Evolutionary conservation across 352 stramenopile genomes (phyloP).

Genomic region (Phytophthora litchii): DNA sequence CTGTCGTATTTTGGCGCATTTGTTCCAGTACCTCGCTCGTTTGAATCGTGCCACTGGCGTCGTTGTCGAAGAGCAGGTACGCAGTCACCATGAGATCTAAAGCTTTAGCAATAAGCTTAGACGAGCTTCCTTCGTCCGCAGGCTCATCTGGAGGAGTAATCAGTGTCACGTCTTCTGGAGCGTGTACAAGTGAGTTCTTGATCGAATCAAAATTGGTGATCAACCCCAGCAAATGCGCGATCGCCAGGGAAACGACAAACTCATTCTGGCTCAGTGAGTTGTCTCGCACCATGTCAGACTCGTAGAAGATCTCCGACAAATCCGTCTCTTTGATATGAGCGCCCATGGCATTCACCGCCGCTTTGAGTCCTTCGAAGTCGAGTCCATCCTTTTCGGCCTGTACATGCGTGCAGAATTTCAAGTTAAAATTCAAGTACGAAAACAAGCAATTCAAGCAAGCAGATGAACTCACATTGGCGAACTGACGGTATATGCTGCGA

Average conservation of each 20-base stretch:
- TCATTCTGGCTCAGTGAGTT: constrained; percentile 87
- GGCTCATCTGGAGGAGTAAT: constrained; percentile 30
- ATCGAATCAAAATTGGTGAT: constrained; percentile 78
- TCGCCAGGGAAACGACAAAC: constrained; percentile 85
- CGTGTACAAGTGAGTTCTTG: constrained; percentile 36
- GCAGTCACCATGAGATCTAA: constrained; percentile 86
- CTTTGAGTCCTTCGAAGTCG: constrained; percentile 72
- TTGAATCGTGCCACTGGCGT: constrained; percentile 84
- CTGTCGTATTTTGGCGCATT: constrained; percentile 62
- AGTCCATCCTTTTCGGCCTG: constrained; percentile 62
- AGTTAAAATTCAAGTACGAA: neutral
- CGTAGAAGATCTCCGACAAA: constrained; percentile 84
- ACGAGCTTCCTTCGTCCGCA: constrained; percentile 37
- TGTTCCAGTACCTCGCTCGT: constrained; percentile 69
- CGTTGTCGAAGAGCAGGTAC: constrained; percentile 87
- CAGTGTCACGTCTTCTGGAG: constrained; percentile 45
- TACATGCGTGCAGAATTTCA: constrained; percentile 1
- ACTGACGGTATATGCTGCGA: constrained; percentile 70
- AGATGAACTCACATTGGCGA: constrained; percentile 46
- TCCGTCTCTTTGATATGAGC: constrained; percentile 73
- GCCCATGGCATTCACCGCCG: constrained; percentile 56
- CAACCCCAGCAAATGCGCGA: constrained; percentile 80
- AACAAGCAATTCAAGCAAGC: constrained; percentile 3
- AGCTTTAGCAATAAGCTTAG: constrained; percentile 67
- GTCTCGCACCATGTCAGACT: constrained; percentile 90